Evolutionary conservation across 148 eudicot genomes (phyloP), one percentile per base, ranked within the genome.

Genomic region (Vaccinium myrtillus): DNA sequence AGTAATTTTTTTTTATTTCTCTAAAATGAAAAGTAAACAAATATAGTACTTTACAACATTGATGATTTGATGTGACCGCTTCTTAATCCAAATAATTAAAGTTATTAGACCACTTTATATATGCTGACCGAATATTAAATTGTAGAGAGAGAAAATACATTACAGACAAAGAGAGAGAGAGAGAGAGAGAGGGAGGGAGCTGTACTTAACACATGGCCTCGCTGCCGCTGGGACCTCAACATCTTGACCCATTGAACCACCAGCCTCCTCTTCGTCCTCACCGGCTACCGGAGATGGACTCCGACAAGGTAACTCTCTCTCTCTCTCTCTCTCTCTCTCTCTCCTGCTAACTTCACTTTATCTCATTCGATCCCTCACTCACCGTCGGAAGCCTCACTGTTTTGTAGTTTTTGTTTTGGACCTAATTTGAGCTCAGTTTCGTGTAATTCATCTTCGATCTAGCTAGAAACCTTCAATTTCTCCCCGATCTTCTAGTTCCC

Each of bases 141-240:
- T 25, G 15, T 23, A 23, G 15, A 12, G 11, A 69, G 18, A 69
- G 25, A 69, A 25, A 27, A 69, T 12, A 27, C 43, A 69, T 69
- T 69, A 23, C 71, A 59, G 71, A 23, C 71, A 65, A 32, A 65
- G 71, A 65, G 32, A 67, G 32, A 67, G 67, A 61, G 69, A 63
- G 27, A 56, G 69, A 61, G 69, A 67, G 18, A 27, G 73, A 75
- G 75, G 77, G 77, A 69, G 53, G 27, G 50, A 83, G 78, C 58
- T 73, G 82, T 53, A 73, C 36, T 27, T 67, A 74, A 69, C 90
- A 91, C 90, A 90, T 88, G 93, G 90, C 93, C 16, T 88, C 92
- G 88, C 79, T 90, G 89, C 86, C 90, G 49, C 85, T 86, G 87
- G 91, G 89, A 59, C 94, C 90, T 78, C 90, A 84, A 39, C 91